Evolutionary conservation across 2,329 filamentous ascomycete genomes (phyloP).

Genomic region (Thermomyces lanuginosus): DNA sequence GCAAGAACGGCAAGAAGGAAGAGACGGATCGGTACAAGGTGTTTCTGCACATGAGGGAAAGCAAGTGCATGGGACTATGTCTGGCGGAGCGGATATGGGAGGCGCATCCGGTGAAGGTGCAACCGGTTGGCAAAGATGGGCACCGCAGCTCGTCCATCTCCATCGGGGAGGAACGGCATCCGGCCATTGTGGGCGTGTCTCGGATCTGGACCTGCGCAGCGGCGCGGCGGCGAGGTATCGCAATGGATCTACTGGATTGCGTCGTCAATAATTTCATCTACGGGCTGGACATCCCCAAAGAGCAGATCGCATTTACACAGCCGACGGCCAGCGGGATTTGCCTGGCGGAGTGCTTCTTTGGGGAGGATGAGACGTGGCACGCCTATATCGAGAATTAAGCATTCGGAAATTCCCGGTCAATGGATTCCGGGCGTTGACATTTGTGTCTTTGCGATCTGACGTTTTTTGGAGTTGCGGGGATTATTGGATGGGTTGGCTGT

Average conservation of each 20-base stretch:
- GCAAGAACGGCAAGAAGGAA: conserved; percentile 18
- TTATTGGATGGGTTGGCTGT: conserved; percentile 1
- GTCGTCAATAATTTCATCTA: conserved; percentile 40
- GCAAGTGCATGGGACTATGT: conserved; percentile 46
- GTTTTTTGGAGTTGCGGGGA: conserved; percentile 1
- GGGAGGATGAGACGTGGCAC: conserved; percentile 39
- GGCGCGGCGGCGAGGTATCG: conserved; percentile 41
- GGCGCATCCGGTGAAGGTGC: conserved; percentile 34
- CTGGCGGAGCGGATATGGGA: conserved; percentile 45
- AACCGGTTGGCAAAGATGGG: conserved; percentile 8
- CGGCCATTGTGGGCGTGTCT: conserved; percentile 44
- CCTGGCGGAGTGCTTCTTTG: conserved; percentile 44
- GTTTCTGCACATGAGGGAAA: conserved; percentile 45
- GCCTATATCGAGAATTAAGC: conserved; percentile 40
- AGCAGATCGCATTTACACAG: conserved; percentile 46
- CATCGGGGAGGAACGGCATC: conserved; percentile 25
- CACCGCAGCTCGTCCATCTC: conserved; percentile 29
- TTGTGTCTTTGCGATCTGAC: not conserved
- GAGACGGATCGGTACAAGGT: conserved; percentile 39
- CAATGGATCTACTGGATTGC: conserved; percentile 40
- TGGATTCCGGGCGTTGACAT: too few species aligned
- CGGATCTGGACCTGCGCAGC: conserved; percentile 48
- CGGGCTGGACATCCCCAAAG: conserved; percentile 38
- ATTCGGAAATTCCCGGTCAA: too few species aligned
- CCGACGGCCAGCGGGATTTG: conserved; percentile 45